Evolutionary conservation across 192 early-diverging fungal species (phyloP).

Genomic region (Gonapodya prolifera): DNA sequence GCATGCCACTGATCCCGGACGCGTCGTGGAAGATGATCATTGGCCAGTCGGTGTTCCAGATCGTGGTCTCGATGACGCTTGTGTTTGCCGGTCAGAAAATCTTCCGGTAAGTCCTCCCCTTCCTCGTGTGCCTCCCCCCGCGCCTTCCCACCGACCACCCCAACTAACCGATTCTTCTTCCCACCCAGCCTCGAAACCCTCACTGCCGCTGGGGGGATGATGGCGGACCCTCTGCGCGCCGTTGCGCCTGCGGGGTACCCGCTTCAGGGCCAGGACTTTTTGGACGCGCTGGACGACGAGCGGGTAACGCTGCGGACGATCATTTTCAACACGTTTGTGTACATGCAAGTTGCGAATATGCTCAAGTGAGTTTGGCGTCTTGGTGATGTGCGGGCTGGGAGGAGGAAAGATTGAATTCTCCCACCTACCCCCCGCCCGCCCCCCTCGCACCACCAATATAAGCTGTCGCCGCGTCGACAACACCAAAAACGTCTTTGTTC

Average conservation of each 20-base stretch:
- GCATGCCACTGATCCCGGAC: conserved; percentile 50
- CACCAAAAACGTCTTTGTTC: conserved; percentile 77
- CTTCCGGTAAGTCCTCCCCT: background rate
- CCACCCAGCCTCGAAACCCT: too few species aligned
- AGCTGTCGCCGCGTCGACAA: conserved; percentile 59
- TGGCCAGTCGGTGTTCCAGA: conserved; percentile 83
- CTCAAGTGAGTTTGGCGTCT: background rate
- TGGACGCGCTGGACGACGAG: background rate
- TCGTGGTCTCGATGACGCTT: conserved; percentile 25
- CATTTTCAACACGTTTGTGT: background rate
- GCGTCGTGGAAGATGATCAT: conserved; percentile 89
- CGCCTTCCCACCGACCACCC: background rate
- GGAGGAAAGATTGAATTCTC: too few species aligned
- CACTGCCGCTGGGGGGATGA: background rate
- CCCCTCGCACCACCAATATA: background rate
- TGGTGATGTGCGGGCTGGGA: background rate
- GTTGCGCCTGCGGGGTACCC: background rate
- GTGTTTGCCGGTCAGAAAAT: conserved; percentile 3
- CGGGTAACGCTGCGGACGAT: background rate
- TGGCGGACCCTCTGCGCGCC: background rate
- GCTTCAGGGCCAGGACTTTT: background rate
- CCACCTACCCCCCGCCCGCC: too few species aligned
- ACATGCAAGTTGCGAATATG: background rate
- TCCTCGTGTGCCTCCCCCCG: background rate
- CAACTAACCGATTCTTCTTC: too few species aligned